These are phyloP conservation scores for Aspergillus clavatus DNA, from an alignment of 2,329 filamentous ascomycete species.

Conservation along the genomic window DNA sequence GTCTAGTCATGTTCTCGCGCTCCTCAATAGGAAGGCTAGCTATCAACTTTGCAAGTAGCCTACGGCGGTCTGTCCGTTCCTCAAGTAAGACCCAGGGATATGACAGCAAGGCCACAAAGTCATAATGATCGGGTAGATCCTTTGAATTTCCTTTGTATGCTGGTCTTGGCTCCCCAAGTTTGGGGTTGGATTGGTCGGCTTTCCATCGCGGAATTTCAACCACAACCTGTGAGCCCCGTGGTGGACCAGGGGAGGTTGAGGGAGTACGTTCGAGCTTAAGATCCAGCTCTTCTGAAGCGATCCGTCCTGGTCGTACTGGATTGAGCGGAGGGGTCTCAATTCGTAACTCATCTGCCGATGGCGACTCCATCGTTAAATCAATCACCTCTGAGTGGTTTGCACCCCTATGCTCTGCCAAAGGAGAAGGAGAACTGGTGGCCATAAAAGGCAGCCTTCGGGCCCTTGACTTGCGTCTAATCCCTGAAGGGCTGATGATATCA, in stretches of 20 bases:
- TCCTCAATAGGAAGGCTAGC: slow-evolving; percentile 17
- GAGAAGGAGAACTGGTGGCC: slow-evolving; percentile 7
- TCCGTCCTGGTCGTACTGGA: slow-evolving; percentile 14
- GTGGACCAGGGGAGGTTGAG: slow-evolving; percentile 16
- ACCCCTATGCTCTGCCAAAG: no score
- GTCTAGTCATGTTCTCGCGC: slow-evolving; percentile 9
- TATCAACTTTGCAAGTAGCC: slow-evolving; percentile 31
- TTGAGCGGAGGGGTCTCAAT: slow-evolving; percentile 37
- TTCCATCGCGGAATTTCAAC: slow-evolving; percentile 7
- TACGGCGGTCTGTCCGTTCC: slow-evolving; percentile 34
- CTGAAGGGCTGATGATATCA: slow-evolving; percentile 20
- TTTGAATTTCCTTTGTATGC: not conserved
- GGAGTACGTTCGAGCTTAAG: slow-evolving; percentile 4
- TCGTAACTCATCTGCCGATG: slow-evolving; percentile 17
- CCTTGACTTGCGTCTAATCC: slow-evolving; percentile 12
- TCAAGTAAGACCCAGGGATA: slow-evolving; percentile 36
- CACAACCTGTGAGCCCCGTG: slow-evolving; percentile 4
- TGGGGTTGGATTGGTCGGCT: not conserved
- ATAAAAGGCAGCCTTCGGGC: slow-evolving; percentile 6
- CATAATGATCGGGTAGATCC: slow-evolving; percentile 16
- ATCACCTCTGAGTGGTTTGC: not conserved
- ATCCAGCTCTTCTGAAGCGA: slow-evolving; percentile 5
- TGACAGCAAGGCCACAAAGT: slow-evolving; percentile 24
- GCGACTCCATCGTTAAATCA: slow-evolving; percentile 2
- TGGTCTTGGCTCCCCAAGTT: not conserved